Base-by-base conservation (phyloP, 805 yeast genomes). In the Schizosaccharomyces cryophilus region DNA sequence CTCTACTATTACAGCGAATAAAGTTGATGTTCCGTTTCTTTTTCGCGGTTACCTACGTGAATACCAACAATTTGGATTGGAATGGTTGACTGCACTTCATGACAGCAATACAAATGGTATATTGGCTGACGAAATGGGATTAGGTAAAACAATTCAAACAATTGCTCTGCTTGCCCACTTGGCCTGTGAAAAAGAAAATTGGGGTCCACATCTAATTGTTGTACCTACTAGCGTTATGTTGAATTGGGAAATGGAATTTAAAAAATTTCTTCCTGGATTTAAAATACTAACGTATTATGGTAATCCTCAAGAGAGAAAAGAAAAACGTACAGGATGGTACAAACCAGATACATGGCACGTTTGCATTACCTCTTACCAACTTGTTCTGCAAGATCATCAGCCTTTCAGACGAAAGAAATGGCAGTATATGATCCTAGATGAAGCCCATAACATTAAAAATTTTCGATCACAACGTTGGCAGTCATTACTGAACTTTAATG, bases 171-270 rank as follows among this genome's bases (percentile, higher is more conserved):
- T 93, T 21, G 77, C 94, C 0, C 89, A 89, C 69, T 74, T 93
- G 61, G 98, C 99, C 0, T 87, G 96, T 67, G 95, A 84, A 66
- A 89, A 89, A 67, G 85, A 86, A 63, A 80, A 84, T 19, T 93
- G 99, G 99, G 98, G 98, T 0, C 99, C 98, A 0, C 99, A 93
- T 74, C 74, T 93, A 61, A 89, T 93, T 72, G 83, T 93, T 63
- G 99, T 93, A 4, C 99, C 99, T 3, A 93, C 99, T 0, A 87
- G 96, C 17, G 99, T 93, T 6, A 82, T 93, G 82, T 79, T 93
- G 61, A 93, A 93, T 69, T 93, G 99, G 99, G 99, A 93, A 70
- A 90, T 94, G 96, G 99, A 93, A 69, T 89, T 93, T 73, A 93
- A 94, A 68, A 80, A 95, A 67, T 93, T 93, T 75, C 96, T 96